Evolutionary conservation across 2,329 filamentous ascomycete genomes (phyloP).

Genomic region (Lachnum nothofagi): DNA sequence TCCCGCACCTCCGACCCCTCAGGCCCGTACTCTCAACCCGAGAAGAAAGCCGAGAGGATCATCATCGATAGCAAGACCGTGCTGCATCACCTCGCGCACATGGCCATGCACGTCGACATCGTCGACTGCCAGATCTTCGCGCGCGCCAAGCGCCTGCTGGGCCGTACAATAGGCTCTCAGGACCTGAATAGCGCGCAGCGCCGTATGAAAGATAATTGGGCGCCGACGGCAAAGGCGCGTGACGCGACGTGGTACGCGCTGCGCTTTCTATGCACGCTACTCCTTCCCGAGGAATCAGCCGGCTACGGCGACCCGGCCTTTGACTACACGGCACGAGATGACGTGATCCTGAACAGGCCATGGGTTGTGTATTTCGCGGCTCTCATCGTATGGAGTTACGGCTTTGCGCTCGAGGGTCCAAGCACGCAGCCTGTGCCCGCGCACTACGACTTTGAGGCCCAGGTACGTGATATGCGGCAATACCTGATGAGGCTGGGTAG

Average conservation of each 20-base stretch:
- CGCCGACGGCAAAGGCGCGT: conserved; percentile 77
- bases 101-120: conserved; percentile 96
- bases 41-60: conserved; percentile 59
- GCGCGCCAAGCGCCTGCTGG: conserved; percentile 76
- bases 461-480: conserved; percentile 70
- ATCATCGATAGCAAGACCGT: conserved; percentile 86
- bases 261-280: conserved; percentile 79
- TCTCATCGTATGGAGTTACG: conserved; percentile 92
- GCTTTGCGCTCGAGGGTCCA: conserved; percentile 81
- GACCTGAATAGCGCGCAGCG: conserved; percentile 76
- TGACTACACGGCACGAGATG: conserved; percentile 76
- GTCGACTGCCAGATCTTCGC: conserved; percentile 98
- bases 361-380: conserved; percentile 95
- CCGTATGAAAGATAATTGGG: conserved; percentile 85
- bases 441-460: conserved; percentile 55
- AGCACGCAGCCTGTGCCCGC: conserved; percentile 44
- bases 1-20: conserved; percentile 49
- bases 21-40: conserved; percentile 51
- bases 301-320: conserved; percentile 35
- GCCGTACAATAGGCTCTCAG: conserved; percentile 74
- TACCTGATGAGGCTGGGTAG: conserved; percentile 71
- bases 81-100: conserved; percentile 88
- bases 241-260: conserved; percentile 91
- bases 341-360: conserved; percentile 82
- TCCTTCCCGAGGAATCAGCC: conserved; percentile 54